These are phyloP conservation scores for Buxus sempervirens DNA, from an alignment of 164 flowering plant species.

Conservation along the genomic window DNA sequence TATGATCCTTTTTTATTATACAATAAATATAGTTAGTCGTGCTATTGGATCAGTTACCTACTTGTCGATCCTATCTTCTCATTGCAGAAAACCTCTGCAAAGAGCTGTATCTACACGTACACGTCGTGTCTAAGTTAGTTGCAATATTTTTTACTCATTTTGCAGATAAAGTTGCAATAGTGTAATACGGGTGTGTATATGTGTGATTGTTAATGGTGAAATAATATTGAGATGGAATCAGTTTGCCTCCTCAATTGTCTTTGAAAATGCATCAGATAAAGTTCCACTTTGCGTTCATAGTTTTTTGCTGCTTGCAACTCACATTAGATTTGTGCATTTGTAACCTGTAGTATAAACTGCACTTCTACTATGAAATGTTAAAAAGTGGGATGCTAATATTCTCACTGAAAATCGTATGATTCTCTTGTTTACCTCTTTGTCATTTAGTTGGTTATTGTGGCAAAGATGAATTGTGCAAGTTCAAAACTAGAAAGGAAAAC, in stretches of 20 bases:
- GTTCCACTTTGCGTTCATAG: neutral
- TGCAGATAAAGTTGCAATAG: slow-evolving; percentile 9
- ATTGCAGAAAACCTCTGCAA: slow-evolving; percentile 8
- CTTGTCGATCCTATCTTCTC: slow-evolving; percentile 12
- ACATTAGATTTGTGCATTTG: neutral
- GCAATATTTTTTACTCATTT: slow-evolving; percentile 2
- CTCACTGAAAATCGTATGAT: neutral
- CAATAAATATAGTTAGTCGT: slow-evolving; percentile 23
- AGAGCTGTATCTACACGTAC: neutral
- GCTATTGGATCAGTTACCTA: slow-evolving; percentile 17
- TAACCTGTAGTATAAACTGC: too few relatives aligned
- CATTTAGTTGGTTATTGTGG: neutral
- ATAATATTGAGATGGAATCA: neutral
- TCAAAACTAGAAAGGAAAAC: neutral
- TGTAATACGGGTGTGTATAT: slow-evolving; percentile 14
- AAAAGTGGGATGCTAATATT: neutral
- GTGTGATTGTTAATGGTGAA: neutral
- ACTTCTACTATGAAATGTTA: neutral
- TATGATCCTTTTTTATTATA: slow-evolving; percentile 14
- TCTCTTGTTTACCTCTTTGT: neutral
- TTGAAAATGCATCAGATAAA: neutral
- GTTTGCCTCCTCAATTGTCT: neutral
- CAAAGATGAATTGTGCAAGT: neutral
- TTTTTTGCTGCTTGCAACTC: neutral
- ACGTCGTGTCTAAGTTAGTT: slow-evolving; percentile 3